Conservation (phyloP, 495 filamentous ascomycete species). For the Stereocaulon alpinum region DNA sequence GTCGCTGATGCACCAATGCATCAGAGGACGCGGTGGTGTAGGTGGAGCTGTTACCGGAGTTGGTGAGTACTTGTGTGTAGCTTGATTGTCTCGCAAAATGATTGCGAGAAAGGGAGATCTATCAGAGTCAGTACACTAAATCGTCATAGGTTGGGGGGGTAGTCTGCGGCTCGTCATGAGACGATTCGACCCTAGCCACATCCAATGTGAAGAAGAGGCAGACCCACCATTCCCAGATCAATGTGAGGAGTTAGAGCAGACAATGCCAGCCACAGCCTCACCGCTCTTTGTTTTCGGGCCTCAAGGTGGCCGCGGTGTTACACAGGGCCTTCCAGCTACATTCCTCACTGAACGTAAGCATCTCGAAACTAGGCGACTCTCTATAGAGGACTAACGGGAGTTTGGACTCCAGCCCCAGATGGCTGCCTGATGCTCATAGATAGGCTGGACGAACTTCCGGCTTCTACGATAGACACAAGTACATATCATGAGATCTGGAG, state of each 20-base stretch:
- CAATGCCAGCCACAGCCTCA: neutral
- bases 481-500: neutral
- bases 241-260: neutral
- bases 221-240: neutral
- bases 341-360: neutral
- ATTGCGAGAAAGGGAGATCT: no score
- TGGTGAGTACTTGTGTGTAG: neutral
- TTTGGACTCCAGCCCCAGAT: neutral
- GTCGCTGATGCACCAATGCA: neutral
- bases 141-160: neutral
- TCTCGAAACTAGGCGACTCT: no score
- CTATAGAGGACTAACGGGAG: neutral
- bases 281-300: neutral
- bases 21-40: neutral
- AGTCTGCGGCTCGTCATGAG: neutral
- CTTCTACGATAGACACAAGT: neutral
- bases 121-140: neutral
- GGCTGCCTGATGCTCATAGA: neutral
- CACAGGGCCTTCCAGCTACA: neutral
- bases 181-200: neutral
- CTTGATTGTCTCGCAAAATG: neutral
- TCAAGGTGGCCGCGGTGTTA: neutral
- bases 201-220: neutral
- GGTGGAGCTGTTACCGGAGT: neutral
- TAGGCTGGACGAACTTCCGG: no score